These are phyloP conservation scores for Spiromastix sp. DNA, from an alignment of 2,329 filamentous ascomycete genomes.

Conservation along the genomic window DNA sequence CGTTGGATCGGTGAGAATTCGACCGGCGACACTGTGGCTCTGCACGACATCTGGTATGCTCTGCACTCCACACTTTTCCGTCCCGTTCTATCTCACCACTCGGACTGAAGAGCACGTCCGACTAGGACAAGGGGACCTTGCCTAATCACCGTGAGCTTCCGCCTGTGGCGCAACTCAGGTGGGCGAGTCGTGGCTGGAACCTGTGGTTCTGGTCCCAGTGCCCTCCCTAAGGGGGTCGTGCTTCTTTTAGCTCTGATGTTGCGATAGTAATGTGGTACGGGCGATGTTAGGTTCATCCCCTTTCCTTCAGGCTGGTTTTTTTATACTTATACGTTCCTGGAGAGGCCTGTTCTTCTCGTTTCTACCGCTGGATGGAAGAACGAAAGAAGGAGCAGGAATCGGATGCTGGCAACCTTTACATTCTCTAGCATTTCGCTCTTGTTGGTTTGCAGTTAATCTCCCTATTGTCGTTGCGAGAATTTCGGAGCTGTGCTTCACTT, in stretches of 20 bases:
- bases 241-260: no score
- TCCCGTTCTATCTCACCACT: conserved; percentile 10
- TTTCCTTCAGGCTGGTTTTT: conserved; percentile 41
- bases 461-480: conserved; percentile 10
- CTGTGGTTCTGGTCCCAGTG: conserved; percentile 1
- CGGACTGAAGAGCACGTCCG: neutral
- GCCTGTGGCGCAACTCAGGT: conserved; percentile 19
- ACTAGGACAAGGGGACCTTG: neutral
- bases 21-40: conserved; percentile 11
- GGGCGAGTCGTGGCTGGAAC: neutral
- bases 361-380: conserved; percentile 19
- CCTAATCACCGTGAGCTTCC: conserved; percentile 5
- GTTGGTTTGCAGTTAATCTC: conserved; percentile 18
- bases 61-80: conserved; percentile 13
- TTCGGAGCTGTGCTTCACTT: conserved; percentile 3
- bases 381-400: conserved; percentile 29
- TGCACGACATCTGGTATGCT: conserved; percentile 28
- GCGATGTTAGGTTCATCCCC: conserved; percentile 43
- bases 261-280: conserved; percentile 4
- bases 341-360: conserved; percentile 18
- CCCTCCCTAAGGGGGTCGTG: neutral
- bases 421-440: conserved; percentile 1
- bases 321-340: conserved; percentile 19
- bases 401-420: conserved; percentile 36
- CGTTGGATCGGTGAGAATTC: conserved; percentile 11